Percentiles rank a stretch among this genome's conserved stretches.
Evolutionary conservation across 331 rosid genomes (phyloP).

Genomic region (Malus hybrid): DNA sequence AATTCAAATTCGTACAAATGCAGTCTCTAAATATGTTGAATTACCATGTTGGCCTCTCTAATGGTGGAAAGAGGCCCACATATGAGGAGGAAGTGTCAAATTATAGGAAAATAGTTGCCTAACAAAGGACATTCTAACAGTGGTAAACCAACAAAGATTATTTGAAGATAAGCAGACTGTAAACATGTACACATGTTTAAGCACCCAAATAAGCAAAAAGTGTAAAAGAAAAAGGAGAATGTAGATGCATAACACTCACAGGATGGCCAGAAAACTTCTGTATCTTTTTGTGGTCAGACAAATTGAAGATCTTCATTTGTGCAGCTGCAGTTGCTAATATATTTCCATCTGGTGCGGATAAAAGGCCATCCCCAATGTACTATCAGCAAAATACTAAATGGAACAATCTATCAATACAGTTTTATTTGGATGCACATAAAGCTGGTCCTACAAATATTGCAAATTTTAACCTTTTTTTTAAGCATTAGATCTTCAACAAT

Average conservation of each 20-base stretch:
- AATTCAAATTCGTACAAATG: background rate
- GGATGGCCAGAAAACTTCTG: slow-evolving; percentile 95
- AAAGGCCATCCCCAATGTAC: slow-evolving; percentile 12
- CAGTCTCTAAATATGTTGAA: background rate
- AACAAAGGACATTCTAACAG: background rate
- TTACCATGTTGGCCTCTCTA: background rate
- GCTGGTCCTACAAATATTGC: background rate
- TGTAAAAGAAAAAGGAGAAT: background rate
- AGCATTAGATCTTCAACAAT: background rate
- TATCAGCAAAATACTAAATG: slow-evolving; percentile 19
- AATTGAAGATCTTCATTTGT: slow-evolving; percentile 62
- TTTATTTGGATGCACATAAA: background rate
- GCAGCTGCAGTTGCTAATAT: slow-evolving; percentile 86
- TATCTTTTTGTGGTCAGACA: slow-evolving; percentile 60
- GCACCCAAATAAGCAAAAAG: background rate
- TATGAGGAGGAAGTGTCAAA: background rate
- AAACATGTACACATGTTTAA: background rate
- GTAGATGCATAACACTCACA: slow-evolving; percentile 49
- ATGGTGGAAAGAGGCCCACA: background rate
- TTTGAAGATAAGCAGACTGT: background rate
- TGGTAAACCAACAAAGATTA: background rate
- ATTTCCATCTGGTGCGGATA: slow-evolving; percentile 59
- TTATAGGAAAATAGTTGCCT: background rate
- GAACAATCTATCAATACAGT: background rate
- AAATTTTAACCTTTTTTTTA: background rate